Base-by-base conservation (phyloP, 2,329 filamentous ascomycete genomes). In the Tolypocladium guangdongense region DNA sequence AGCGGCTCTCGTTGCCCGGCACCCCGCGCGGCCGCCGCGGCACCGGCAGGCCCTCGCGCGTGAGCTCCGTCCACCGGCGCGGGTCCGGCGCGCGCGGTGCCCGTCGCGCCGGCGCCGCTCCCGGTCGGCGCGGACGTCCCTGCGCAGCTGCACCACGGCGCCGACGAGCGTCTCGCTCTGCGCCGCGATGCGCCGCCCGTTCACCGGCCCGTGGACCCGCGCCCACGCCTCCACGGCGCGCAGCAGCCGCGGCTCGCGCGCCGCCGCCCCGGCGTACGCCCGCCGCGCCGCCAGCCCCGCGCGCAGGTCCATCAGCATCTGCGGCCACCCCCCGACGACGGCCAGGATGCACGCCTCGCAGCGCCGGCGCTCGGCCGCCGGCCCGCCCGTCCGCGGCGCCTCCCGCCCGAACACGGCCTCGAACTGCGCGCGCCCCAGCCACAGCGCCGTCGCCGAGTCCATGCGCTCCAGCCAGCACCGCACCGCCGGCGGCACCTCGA, bases 271-370 rank as follows among this genome's bases (percentile, higher is more conserved):
- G 24, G 20, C 35, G 24, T 52, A 46, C 51, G 16, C 50, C 56
- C 52, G 63, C 62, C 78, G 70, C 35, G 71, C 70, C 11, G 72
- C 32, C 52, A 80, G 59, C 41, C 68, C 64, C 3, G 75, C 71
- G 32, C 73, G 64, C 35, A 83, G 59, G 58, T 78, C 76, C 7
- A 66, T 61, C 2, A 83, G 62, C 1, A 72, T 58, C 18, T 67
- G 61, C 5, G 60, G 63, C 35, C 70, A 68, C 0, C 73, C 74
- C 2, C 78, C 78, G 0, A 83, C 60, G 3, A 68, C 67, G 2
- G 75, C 70, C 14, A 82, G 62, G 32, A 78, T 73, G 56, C 80
- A 83, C 2, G 77, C 78, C 59, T 80, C 74, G 56, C 80, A 83
- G 2, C 54, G n/a, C 16, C 67, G 64, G 7, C 62, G 67, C 33